Base-by-base conservation (phyloP, 179 eudicot species). In the Beta corolliflora region DNA sequence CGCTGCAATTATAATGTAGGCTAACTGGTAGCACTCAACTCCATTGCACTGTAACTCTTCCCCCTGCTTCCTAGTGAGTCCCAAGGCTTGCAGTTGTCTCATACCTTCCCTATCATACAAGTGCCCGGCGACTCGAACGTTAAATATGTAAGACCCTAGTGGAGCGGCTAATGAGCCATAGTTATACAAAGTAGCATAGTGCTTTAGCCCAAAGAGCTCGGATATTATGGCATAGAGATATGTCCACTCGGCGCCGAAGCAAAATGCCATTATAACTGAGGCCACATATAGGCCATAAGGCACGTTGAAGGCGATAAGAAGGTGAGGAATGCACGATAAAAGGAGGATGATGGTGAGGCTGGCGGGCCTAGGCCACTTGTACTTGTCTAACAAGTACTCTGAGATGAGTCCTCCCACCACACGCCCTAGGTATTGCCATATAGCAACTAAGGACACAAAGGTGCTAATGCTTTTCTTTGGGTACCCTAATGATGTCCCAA, bases 391-490 rank as follows among this genome's bases (percentile, higher is more conserved):
- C 10, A 60, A n/a, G 11, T 21, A 23, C 65, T 60, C 65, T n/a
- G 65, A 60, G 21, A 60, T 60, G 8, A 60, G 65, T n/a, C 65
- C 65, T 60, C 65, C 65, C 21, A 60, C 8, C 3, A 60, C 65
- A 60, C 65, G 65, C 23, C 65, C 65, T 60, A 60, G 21, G 19
- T 18, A 60, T 60, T 60, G 65, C 65, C 65, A 60, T 60, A 60
- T 60, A 60, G 23, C 21, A 60, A 60, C 21, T n/a, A 60, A 60
- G 7, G 65, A 60, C 65, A 60, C 65, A 60, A 60, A 60, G 9
- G 65, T 60, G 65, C 65, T 60, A 5, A 60, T 60, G 19, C 65
- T 60, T 60, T 60, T 60, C 21, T 60, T 60, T 16, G 65, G 65
- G 65, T 60, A 60, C 29, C 29, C 29, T 1, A 25, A 25, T 25